phyloP scores from a whole-genome alignment of 768 basidiomycete genomes.

The Xerocomus potaroensis region DNA sequence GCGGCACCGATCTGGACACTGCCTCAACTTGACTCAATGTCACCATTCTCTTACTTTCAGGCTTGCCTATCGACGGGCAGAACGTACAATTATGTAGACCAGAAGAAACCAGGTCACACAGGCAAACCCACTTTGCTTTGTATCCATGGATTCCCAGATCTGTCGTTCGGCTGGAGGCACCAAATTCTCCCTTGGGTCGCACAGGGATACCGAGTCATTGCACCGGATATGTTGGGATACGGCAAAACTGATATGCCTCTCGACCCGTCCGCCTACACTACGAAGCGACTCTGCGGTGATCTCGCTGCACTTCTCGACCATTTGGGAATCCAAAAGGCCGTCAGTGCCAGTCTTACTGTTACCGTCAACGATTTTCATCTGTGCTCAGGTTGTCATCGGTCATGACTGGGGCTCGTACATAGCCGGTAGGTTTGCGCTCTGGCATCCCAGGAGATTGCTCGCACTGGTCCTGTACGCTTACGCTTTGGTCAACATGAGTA shows the following conservation, averaged over 20 bases:
- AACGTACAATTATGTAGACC: conserved; percentile 70
- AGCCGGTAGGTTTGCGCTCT: conserved; percentile 64
- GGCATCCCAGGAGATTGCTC: conserved; percentile 60
- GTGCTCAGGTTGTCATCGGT: conserved; percentile 57
- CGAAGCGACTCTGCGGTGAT: conserved; percentile 56
- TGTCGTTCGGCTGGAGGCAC: conserved; percentile 68
- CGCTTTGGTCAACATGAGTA: neutral
- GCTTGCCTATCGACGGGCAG: conserved; percentile 54
- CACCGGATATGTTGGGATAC: conserved; percentile 50
- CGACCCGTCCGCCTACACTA: conserved; percentile 53
- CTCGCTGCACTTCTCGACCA: conserved; percentile 61
- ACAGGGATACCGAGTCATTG: conserved; percentile 59
- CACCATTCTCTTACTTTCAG: conserved; percentile 37
- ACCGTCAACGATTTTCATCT: neutral
- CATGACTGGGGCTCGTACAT: conserved; percentile 79
- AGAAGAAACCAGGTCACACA: conserved; percentile 42
- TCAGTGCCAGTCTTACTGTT: conserved; percentile 33
- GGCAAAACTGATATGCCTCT: conserved; percentile 59
- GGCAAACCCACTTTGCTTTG: conserved; percentile 57
- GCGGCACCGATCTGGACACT: conserved; percentile 25
- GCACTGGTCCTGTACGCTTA: conserved; percentile 57
- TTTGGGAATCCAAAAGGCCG: conserved; percentile 48
- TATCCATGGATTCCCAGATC: conserved; percentile 79
- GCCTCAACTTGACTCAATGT: conserved; percentile 5
- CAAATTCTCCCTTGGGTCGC: conserved; percentile 70